Base-by-base conservation (phyloP, 2,329 filamentous ascomycete genomes). In the Pestalotiopsis sp. region DNA sequence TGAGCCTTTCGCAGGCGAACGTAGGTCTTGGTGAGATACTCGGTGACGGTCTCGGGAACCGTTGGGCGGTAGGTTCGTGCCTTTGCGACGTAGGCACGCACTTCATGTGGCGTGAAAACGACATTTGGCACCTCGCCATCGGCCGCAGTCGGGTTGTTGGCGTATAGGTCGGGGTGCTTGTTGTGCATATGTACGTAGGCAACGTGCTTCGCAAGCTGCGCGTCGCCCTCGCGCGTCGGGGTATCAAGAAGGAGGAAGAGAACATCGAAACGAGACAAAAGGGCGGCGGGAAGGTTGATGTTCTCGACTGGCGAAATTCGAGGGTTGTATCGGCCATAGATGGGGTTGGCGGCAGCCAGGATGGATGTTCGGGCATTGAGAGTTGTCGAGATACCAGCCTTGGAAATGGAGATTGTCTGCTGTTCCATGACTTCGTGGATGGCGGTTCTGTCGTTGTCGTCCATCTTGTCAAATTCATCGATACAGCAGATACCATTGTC, bases 271-370 rank as follows among this genome's bases (percentile, higher is more conserved):
- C 96, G 93, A 68, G 95, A 98, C 66, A 99, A 88, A 22, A 99
- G 89, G 22, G 96, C 96, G 20, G 96, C 96, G n/a, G 96, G 96
- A 55, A 99, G 90, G 81, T 99, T 99, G 82, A 99, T 99, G 81
- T 99, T 99, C 80, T 99, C 96, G 30, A 99, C 94, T 0, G 96
- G 96, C 0, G 95, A 98, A 74, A 99, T 92, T 71, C 94, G 93
- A 67, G 96, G 96, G 82, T 99, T 99, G 85, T 99, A 99, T 70
- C 96, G 93, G 71, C 96, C 96, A 76, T 99, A 99, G 56, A 99
- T 88, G 68, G 96, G 96, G 82, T 99, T 99, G 73, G 96, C 96
- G 22, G 96, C 96, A 20, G 96, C 95, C 17, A 99, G 88, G 75
- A 99, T 97, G 0, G 94, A 97, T 22, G 96, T 98, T 70, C 96